Percentiles rank a stretch among this genome's conserved stretches.
These are phyloP conservation scores for Staphylotrichum longicolle DNA, from an alignment of 495 filamentous ascomycete genomes.

Conservation along the genomic window DNA sequence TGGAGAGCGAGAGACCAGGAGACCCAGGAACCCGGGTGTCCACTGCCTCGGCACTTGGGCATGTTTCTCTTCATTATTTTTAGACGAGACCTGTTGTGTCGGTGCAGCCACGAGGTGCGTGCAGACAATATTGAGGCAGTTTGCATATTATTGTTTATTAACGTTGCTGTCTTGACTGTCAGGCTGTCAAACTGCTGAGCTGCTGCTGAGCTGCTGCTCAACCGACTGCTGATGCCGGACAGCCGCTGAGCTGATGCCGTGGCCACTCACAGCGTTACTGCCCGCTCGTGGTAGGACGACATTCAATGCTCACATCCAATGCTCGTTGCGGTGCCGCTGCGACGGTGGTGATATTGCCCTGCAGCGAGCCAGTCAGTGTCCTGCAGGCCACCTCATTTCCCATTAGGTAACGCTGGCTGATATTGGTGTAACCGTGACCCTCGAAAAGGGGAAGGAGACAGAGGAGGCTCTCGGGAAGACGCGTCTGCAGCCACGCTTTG, in stretches of 20 bases:
- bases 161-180: too few relatives aligned
- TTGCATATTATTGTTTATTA: constrained; percentile 5
- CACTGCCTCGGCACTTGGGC: neutral
- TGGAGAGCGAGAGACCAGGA: too few relatives aligned
- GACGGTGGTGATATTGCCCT: constrained; percentile 10
- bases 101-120: neutral
- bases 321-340: neutral
- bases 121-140: constrained; percentile 12
- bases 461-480: neutral
- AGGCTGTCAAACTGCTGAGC: neutral
- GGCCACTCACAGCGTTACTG: neutral
- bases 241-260: too few relatives aligned
- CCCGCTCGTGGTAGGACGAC: constrained; percentile 1
- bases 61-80: constrained; percentile 3
- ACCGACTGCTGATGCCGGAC: neutral
- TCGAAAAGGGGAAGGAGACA: neutral
- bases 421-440: constrained; percentile 13
- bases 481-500: neutral
- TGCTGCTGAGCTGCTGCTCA: neutral
- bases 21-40: neutral
- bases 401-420: neutral
- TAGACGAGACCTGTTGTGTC: neutral
- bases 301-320: neutral
- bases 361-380: constrained; percentile 8
- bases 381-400: constrained; percentile 9